Base-by-base conservation (phyloP, 139 green algal species). In the Tetradesmus obliquus region DNA sequence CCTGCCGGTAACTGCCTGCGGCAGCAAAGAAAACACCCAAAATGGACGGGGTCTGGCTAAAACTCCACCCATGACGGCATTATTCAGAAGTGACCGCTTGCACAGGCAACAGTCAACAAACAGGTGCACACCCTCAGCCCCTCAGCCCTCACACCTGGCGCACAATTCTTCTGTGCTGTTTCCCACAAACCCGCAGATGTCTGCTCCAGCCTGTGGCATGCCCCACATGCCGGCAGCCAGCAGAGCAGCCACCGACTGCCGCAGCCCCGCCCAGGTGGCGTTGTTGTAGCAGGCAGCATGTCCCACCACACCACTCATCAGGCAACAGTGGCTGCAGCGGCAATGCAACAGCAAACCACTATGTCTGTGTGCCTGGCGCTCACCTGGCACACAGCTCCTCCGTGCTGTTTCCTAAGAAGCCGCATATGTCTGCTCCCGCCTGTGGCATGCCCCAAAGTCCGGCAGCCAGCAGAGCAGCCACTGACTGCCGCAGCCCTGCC, bases 371-470 rank as follows among this genome's bases (percentile, higher is more conserved):
- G 32, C 32, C 32, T 45, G 32, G 62, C 62, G 10, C 62, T 45
- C 55, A 91, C 87, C 87, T 55, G 66, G 87, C 87, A 58, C 87
- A 91, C 54, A 91, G 87, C 76, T 91, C 87, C 54, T 91, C 88
- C 13, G n/a, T 91, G 2, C 76, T 79, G 53, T 87, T 69, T 8
- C 88, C 74, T 24, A 81, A 19, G 57, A 91, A 91, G 7, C 88
- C 88, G 24, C 88, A 91, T 45, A 91, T 91, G 76, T 91, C 88
- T 24, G 74, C 22, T 5, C 88, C 88, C 53, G 74, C 74, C 76
- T 87, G 55, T 7, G 88, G 55, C 53, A 91, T 80, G 10, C 87
- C 87, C 87, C 87, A 91, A 55, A 91, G 76, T 53, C 79, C 85
- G 71, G 9, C n/a, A 51, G 3, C 15, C 76, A 82, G 3, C 20